Conservation (phyloP, 2,329 filamentous ascomycete genomes). For the Biscogniauxia mediterranea region DNA sequence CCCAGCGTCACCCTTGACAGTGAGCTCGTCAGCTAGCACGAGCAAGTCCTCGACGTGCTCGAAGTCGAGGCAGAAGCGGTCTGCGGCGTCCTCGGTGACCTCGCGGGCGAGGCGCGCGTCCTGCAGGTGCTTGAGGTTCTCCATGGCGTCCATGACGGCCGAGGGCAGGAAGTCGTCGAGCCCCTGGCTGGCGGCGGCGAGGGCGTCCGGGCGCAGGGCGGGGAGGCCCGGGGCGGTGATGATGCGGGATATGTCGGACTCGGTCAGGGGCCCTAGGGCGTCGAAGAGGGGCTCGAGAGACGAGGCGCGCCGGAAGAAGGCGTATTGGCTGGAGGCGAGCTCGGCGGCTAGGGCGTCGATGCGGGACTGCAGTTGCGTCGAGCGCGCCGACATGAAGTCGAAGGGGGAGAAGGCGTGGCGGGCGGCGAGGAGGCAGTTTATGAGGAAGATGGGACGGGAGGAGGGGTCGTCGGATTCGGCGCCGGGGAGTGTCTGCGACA, state of each 20-base stretch:
- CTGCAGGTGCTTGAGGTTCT: slow-evolving; percentile 72
- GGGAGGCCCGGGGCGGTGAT: slow-evolving; percentile 53
- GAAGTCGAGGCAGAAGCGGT: slow-evolving; percentile 83
- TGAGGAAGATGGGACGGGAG: slow-evolving; percentile 59
- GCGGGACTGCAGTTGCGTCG: slow-evolving; percentile 53
- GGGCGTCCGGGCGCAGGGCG: slow-evolving; percentile 55
- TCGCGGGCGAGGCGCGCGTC: slow-evolving; percentile 69
- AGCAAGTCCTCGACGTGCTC: slow-evolving; percentile 56
- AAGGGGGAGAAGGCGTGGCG: slow-evolving; percentile 55
- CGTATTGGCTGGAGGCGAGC: slow-evolving; percentile 66
- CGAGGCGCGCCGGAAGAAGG: slow-evolving; percentile 72
- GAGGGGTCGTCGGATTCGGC: slow-evolving; percentile 45
- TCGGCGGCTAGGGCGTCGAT: slow-evolving; percentile 55
- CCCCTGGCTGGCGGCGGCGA: slow-evolving; percentile 69
- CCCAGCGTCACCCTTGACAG: slow-evolving; percentile 15
- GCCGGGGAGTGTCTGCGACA: slow-evolving; percentile 58
- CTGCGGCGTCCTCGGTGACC: slow-evolving; percentile 79
- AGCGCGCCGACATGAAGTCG: slow-evolving; percentile 60
- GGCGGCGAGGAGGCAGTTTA: slow-evolving; percentile 68
- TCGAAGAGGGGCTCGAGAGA: slow-evolving; percentile 66
- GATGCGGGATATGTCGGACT: slow-evolving; percentile 45
- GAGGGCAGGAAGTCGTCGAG: slow-evolving; percentile 91
- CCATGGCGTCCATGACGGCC: slow-evolving; percentile 86
- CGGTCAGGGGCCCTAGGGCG: slow-evolving; percentile 44
- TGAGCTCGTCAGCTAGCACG: slow-evolving; percentile 41